Evolutionary conservation across 129 eudicot genomes (phyloP).

Genomic region (Artemisia argyi): DNA sequence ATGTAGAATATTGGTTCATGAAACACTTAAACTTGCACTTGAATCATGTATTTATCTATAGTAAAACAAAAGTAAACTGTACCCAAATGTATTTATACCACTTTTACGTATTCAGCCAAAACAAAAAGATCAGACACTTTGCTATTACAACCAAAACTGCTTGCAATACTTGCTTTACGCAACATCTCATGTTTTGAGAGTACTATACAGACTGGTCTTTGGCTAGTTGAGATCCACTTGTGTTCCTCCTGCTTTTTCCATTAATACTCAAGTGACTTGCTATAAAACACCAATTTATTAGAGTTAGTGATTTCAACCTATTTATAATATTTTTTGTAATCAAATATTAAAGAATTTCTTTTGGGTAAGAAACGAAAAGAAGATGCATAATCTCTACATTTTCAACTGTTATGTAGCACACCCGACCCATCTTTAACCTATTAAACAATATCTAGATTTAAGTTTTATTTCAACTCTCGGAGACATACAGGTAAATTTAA

Average conservation of each 20-base stretch:
- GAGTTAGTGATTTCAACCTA: too few relatives aligned
- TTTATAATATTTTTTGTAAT: too few relatives aligned
- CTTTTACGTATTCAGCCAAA: background rate
- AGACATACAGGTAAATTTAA: background rate
- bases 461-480: background rate
- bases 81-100: background rate
- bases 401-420: too few relatives aligned
- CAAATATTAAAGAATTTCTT: too few relatives aligned
- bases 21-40: too few relatives aligned
- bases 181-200: too few relatives aligned
- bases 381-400: too few relatives aligned
- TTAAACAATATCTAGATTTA: background rate
- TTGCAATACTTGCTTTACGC: too few relatives aligned
- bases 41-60: constrained; percentile 2
- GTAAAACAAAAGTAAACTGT: background rate
- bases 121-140: background rate
- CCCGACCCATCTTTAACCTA: too few relatives aligned
- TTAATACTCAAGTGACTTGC: constrained; percentile 3
- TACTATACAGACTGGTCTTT: too few relatives aligned
- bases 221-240: constrained; percentile 4
- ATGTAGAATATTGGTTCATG: too few relatives aligned
- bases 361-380: too few relatives aligned
- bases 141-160: constrained; percentile 16
- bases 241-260: constrained; percentile 9
- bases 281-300: background rate